Evolutionary conservation across 768 basidiomycete genomes (phyloP).

Genomic region (Cubamyces lactineus): DNA sequence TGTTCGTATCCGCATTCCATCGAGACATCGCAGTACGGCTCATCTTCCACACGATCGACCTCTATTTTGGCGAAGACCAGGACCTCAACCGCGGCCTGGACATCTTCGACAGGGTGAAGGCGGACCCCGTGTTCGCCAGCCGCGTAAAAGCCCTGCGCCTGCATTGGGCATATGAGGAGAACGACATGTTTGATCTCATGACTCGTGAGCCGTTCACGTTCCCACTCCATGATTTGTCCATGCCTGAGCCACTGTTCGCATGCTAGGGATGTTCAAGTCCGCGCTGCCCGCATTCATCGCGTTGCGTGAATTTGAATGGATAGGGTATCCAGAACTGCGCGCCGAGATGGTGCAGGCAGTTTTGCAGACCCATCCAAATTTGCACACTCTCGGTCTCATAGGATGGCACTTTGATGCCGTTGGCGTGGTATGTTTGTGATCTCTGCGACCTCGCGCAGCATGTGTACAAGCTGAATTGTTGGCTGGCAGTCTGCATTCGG

Average conservation of each 20-base stretch:
- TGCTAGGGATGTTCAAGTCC: slow-evolving; percentile 59
- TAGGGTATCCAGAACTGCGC: slow-evolving; percentile 72
- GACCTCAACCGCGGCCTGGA: slow-evolving; percentile 60
- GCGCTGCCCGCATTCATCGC: slow-evolving; percentile 65
- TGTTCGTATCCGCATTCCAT: slow-evolving; percentile 65
- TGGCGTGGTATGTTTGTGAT: slow-evolving; percentile 43
- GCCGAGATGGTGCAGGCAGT: slow-evolving; percentile 68
- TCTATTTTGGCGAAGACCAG: slow-evolving; percentile 67
- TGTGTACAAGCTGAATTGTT: not conserved
- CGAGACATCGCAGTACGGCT: slow-evolving; percentile 64
- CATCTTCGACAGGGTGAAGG: slow-evolving; percentile 68
- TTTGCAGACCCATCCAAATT: slow-evolving; percentile 53
- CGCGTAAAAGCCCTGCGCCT: slow-evolving; percentile 60
- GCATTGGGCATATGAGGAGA: slow-evolving; percentile 73
- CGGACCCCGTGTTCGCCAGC: slow-evolving; percentile 61
- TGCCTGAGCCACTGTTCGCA: not conserved
- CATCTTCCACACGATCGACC: slow-evolving; percentile 69
- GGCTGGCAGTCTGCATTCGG: slow-evolving; percentile 51
- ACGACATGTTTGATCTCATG: slow-evolving; percentile 67
- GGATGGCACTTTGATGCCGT: slow-evolving; percentile 79
- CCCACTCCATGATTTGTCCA: not conserved
- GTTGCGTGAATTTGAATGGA: slow-evolving; percentile 71
- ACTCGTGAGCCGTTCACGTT: slow-evolving; percentile 42
- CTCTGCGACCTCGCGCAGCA: not conserved
- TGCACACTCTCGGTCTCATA: slow-evolving; percentile 62